Evolutionary conservation across 208 protist species (phyloP).

Genomic region (Herpetomonas tarakana): DNA sequence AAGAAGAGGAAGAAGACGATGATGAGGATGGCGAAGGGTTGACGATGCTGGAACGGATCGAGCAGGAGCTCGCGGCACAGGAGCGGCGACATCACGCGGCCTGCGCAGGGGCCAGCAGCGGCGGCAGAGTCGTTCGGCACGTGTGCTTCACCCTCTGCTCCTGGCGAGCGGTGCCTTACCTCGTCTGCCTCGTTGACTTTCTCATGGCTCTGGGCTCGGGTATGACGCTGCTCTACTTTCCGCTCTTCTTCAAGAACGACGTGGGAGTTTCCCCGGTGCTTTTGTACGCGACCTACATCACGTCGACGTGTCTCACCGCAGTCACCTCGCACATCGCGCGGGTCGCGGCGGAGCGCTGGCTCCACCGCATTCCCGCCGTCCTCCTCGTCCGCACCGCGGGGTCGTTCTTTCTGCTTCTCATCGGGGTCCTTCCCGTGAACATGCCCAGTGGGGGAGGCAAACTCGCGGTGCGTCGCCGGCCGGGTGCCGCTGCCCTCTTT

Average conservation of each 20-base stretch:
- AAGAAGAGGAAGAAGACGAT: no score
- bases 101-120: no score
- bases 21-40: no score
- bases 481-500: not conserved
- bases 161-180: conserved; percentile 32
- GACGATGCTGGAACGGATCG: not conserved
- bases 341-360: conserved; percentile 14
- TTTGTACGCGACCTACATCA: conserved; percentile 32
- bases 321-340: conserved; percentile 11
- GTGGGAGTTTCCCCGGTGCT: conserved; percentile 19
- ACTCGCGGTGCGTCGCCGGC: conserved; percentile 7
- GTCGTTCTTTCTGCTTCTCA: conserved; percentile 20
- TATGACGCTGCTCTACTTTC: conserved; percentile 50
- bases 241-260: conserved; percentile 35
- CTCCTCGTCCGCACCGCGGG: conserved; percentile 33
- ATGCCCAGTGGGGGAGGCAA: not conserved
- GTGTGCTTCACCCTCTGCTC: conserved; percentile 7
- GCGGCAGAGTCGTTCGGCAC: not conserved
- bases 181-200: conserved; percentile 45
- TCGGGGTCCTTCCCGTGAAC: conserved; percentile 1
- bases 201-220: conserved; percentile 45
- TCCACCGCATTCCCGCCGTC: conserved; percentile 32
- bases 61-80: not conserved
- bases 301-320: conserved; percentile 25
- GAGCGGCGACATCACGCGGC: not conserved